Evolutionary conservation across 2,329 filamentous ascomycete genomes (phyloP).

Genomic region (Cercospora berteroae): DNA sequence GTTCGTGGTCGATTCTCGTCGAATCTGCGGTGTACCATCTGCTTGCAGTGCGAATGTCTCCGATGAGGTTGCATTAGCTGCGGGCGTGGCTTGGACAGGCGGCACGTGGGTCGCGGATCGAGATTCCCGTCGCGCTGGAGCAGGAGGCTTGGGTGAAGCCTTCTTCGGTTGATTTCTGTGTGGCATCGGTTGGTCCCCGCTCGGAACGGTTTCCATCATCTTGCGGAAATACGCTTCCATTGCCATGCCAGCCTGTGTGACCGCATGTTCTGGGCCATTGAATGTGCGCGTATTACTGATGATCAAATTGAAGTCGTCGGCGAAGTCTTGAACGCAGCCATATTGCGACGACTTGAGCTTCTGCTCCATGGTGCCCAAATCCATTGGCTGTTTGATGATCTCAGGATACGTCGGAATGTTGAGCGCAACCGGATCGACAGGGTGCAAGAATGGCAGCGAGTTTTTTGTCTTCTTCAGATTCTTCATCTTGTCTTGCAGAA

Average conservation of each 20-base stretch:
- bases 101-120: constrained; percentile 24
- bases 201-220: constrained; percentile 60
- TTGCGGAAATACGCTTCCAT: constrained; percentile 60
- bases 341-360: constrained; percentile 74
- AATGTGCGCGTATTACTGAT: constrained; percentile 75
- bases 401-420: constrained; percentile 71
- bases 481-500: constrained; percentile 64
- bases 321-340: constrained; percentile 66
- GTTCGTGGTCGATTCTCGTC: constrained; percentile 79
- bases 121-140: constrained; percentile 35
- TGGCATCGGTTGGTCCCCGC: constrained; percentile 57
- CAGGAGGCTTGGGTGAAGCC: constrained; percentile 32
- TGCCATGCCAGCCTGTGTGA: constrained; percentile 66
- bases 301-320: constrained; percentile 72
- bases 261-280: constrained; percentile 74
- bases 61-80: constrained; percentile 44
- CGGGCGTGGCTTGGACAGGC: constrained; percentile 39
- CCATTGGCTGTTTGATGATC: constrained; percentile 75
- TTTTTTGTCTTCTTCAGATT: constrained; percentile 84
- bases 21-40: constrained; percentile 75
- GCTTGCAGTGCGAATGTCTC: constrained; percentile 73
- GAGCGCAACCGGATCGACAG: constrained; percentile 75
- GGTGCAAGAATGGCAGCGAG: constrained; percentile 70
- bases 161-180: constrained; percentile 46
- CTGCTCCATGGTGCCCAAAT: constrained; percentile 77